Base-by-base conservation (phyloP, 495 filamentous ascomycete species). In the Bryoglossum gracile region DNA sequence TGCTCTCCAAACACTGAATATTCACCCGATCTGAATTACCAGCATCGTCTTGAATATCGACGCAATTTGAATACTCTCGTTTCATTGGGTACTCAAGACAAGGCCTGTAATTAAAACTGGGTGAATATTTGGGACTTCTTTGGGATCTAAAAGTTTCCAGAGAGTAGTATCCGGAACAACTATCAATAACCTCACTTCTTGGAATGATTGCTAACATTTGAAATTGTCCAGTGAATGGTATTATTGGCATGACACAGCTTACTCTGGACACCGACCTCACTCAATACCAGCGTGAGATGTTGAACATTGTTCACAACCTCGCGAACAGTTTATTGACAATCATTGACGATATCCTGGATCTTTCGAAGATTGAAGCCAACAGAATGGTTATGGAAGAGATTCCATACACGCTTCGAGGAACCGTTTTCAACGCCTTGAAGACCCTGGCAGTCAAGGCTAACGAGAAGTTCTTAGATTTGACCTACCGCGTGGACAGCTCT, bases 371-470 rank as follows among this genome's bases (percentile, higher is more conserved):
- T 55, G 92, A 99, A 67, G 92, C 92, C 21, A 91, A 96, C 63
- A 82, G 92, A n/a, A 97, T 99, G 94, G 87, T 95, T 16, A 94
- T 99, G 71, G 92, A 99, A 61, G 87, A 91, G 61, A 96, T 97
- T 56, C 90, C 89, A 10, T 99, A 96, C 68, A 96, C 94, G 0
- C 73, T 97, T 43, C 81, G 92, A 35, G 88, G 90, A 38, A 94
- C 89, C 4, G 89, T 99, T 21, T 99, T 99, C 78, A 96, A 95
- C 53, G 92, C 92, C 16, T 74, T 99, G 49, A 99, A 99, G 66
- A 95, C 92, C 0, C 68, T 99, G 40, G 87, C 92, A 8, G 89
- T 95, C 47, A 92, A 92, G 67, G 92, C 92, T n/a, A 96, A 95
- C 59, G 94, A 97, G 65, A 91, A 91, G 60, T 89, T 86, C 73